Percentiles rank a stretch among this genome's conserved stretches.
These are phyloP conservation scores for Aphanoascus verrucosus DNA, from an alignment of 2,329 filamentous ascomycete genomes.

Conservation along the genomic window DNA sequence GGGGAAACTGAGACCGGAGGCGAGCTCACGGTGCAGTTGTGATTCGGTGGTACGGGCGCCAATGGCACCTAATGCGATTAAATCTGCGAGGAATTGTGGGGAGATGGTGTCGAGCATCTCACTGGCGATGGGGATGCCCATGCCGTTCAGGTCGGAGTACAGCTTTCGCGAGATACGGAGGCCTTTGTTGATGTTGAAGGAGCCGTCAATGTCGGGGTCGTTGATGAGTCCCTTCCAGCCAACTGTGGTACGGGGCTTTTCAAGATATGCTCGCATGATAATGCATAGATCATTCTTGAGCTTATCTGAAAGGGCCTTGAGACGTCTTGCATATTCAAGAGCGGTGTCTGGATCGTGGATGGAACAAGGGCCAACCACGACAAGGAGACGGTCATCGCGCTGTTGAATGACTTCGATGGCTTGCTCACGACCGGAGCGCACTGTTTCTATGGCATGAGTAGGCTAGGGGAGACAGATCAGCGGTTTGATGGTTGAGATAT, in stretches of 20 bases:
- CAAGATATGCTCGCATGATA: constrained; percentile 96
- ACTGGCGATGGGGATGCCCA: constrained; percentile 86
- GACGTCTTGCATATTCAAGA: constrained; percentile 72
- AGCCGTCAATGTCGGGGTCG: constrained; percentile 94
- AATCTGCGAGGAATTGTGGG: constrained; percentile 91
- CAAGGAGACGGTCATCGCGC: constrained; percentile 74
- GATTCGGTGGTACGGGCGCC: constrained; percentile 93
- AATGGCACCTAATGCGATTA: constrained; percentile 90
- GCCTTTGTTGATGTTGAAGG: constrained; percentile 98
- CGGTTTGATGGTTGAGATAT: neutral
- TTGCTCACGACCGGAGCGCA: constrained; percentile 40
- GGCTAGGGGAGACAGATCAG: constrained; percentile 23
- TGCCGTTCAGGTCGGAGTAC: constrained; percentile 77
- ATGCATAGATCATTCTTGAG: constrained; percentile 76
- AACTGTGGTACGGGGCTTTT: constrained; percentile 96
- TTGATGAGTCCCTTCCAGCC: constrained; percentile 99
- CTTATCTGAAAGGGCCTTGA: constrained; percentile 67
- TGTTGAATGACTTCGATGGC: constrained; percentile 63
- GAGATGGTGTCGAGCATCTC: constrained; percentile 99
- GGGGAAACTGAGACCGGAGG: constrained; percentile 89
- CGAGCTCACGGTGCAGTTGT: constrained; percentile 90
- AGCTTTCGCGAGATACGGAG: constrained; percentile 83
- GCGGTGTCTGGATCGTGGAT: constrained; percentile 88
- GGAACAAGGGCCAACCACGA: constrained; percentile 91
- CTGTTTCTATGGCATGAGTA: constrained; percentile 31